Evolutionary conservation across 23 red algal genomes (phyloP), one percentile per base, ranked within the genome.

Genomic region (Gracilaria caudata): DNA sequence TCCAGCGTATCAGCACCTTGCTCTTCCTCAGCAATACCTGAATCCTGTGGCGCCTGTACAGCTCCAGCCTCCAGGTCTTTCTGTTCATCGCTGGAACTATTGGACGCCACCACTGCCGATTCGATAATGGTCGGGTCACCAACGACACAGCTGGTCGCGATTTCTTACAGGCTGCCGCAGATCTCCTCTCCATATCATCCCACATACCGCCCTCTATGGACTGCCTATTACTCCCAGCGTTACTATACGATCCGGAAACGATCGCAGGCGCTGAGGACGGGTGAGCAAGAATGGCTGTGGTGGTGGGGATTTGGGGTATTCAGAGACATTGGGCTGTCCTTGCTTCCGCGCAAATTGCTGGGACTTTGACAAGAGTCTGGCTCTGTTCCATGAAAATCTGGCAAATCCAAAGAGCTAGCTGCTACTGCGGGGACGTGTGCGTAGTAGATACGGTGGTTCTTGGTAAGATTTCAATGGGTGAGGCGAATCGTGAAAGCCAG

Each of bases 401-500:
- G 49, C 49, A 53, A 53, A 19, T 65, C 12, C 25, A 19, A 6
- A 19, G 60, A 35, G 32, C 60, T 65, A 35, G 60, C 29, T 16
- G 61, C 82, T 23, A 44, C 44, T 33, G 82, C 61, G 26, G 73
- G 61, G 19, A 92, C 89, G 39, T 71, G 77, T 19, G 81, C 70
- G 37, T 83, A 92, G 68, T 92, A 92, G 40, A 76, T 84, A 41
- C 77, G 77, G 21, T 78, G 89, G 39, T 83, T 55, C 80, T 92
- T 92, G 66, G 79, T 77, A 17, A 92, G 78, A 9, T 76, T 24
- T 79, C 89, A 92, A 60, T 83, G 84, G 23, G 84, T 41, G 38
- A 78, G 73, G n/a, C 64, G 47, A 76, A 92, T 92, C 70, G 84
- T 92, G 25, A 84, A 56, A 4, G 78, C 68, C 20, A 92, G 76